Percentiles rank a stretch among this genome's conserved stretches.
phyloP scores from a whole-genome alignment of 2,329 filamentous ascomycete genomes.

The Microcyclospora pomicola region DNA sequence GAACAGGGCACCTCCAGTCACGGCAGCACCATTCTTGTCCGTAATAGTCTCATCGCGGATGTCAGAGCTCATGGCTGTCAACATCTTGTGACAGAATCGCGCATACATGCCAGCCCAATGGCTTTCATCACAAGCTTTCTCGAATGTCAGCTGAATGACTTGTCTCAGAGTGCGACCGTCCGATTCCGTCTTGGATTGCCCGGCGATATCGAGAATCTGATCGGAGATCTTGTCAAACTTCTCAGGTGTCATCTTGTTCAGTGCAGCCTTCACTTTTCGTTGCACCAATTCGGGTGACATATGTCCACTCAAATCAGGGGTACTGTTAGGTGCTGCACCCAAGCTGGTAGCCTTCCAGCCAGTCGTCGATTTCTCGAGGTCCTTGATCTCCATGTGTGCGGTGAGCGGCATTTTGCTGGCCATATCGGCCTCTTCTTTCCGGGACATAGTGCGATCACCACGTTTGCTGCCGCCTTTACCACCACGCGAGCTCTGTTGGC shows the following conservation, averaged over 20 bases:
- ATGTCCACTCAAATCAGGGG: conserved; percentile 38
- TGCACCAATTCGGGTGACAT: conserved; percentile 89
- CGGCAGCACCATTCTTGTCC: conserved; percentile 77
- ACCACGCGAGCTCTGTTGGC: conserved; percentile 32
- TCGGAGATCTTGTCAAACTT: conserved; percentile 95
- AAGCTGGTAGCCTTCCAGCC: conserved; percentile 86
- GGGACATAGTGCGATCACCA: conserved; percentile 36
- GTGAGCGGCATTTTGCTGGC: conserved; percentile 89
- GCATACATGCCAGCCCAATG: conserved; percentile 99
- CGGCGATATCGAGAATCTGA: conserved; percentile 83
- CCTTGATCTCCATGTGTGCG: conserved; percentile 65
- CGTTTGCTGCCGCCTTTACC: conserved; percentile 54
- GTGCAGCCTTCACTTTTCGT: conserved; percentile 91
- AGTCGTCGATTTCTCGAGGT: conserved; percentile 54
- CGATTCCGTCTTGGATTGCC: conserved; percentile 86
- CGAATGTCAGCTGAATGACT: conserved; percentile 96
- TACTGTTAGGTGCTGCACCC: conserved; percentile 30
- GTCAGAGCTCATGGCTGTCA: conserved; percentile 85
- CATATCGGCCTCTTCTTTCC: conserved; percentile 49
- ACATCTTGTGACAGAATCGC: conserved; percentile 95
- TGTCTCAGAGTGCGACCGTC: conserved; percentile 91
- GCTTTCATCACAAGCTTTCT: conserved; percentile 96
- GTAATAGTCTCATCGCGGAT: conserved; percentile 91
- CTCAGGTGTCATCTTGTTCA: conserved; percentile 99
- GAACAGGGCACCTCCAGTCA: conserved; percentile 88